phyloP scores from a whole-genome alignment of 352 stramenopile species.

The Thalassiosira mediterranea region DNA sequence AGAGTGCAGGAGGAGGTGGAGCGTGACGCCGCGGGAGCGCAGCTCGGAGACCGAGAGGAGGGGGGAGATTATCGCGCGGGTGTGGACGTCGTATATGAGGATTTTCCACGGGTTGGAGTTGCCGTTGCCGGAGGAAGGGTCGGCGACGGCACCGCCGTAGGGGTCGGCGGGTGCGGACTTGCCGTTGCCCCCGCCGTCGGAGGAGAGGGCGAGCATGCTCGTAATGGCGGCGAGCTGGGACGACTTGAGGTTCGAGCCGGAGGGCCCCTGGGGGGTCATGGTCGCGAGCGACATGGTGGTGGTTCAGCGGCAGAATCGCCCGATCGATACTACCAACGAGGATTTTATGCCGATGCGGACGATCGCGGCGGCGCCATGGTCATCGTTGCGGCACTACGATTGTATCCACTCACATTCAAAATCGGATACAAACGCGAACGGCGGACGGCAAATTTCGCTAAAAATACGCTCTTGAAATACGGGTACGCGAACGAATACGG shows the following conservation, averaged over 20 bases:
- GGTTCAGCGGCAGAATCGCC: no score
- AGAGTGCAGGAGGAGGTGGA: slow-evolving; percentile 93
- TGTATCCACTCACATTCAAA: no score
- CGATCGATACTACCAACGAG: no score
- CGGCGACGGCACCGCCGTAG: no score
- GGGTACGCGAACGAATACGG: no score
- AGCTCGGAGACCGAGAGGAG: slow-evolving; percentile 97
- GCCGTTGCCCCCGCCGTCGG: neutral
- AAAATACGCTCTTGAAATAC: no score
- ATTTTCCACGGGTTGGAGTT: slow-evolving; percentile 90
- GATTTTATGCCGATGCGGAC: no score
- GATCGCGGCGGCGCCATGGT: no score
- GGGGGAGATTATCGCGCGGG: slow-evolving; percentile 96
- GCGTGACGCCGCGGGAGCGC: slow-evolving; percentile 94
- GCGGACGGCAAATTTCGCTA: no score
- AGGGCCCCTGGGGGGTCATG: slow-evolving; percentile 12
- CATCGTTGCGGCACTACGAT: no score
- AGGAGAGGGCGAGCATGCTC: slow-evolving; percentile 32
- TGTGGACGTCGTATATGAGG: slow-evolving; percentile 96
- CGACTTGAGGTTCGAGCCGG: slow-evolving; percentile 35
- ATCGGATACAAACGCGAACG: no score
- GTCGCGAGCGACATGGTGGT: neutral
- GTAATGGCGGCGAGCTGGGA: slow-evolving; percentile 39
- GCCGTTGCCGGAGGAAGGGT: neutral
- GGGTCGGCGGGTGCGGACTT: no score